These are phyloP conservation scores for Cutaneotrichosporon arboriforme DNA, from an alignment of 1,284 basidiomycete species.

Conservation along the genomic window DNA sequence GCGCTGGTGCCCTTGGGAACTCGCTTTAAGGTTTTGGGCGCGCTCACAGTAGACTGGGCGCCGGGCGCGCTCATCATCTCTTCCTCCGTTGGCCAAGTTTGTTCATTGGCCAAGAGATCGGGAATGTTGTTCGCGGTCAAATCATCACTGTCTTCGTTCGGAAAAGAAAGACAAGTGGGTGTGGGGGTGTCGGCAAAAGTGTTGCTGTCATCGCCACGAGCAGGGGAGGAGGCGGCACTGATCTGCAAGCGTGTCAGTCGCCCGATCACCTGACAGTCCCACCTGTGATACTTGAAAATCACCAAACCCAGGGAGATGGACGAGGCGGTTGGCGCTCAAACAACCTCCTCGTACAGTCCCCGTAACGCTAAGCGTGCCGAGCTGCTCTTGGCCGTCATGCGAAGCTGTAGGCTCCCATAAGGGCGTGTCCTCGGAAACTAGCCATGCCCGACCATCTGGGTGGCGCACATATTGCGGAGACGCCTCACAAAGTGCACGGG, in stretches of 20 bases:
- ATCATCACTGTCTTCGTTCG: constrained; percentile 72
- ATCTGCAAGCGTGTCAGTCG: constrained; percentile 19
- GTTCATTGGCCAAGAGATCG: constrained; percentile 85
- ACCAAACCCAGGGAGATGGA: constrained; percentile 83
- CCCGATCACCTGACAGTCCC: constrained; percentile 21
- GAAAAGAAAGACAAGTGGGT: constrained; percentile 39
- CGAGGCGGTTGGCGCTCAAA: constrained; percentile 75
- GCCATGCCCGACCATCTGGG: constrained; percentile 72
- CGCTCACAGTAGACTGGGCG: constrained; percentile 50
- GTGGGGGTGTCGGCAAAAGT: not conserved
- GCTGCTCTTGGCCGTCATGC: constrained; percentile 23
- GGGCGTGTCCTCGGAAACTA: constrained; percentile 62
- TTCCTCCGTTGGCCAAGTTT: constrained; percentile 98
- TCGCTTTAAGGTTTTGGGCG: constrained; percentile 58
- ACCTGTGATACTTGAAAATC: constrained; percentile 83
- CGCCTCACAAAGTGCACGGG: constrained; percentile 73
- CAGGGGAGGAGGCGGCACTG: constrained; percentile 19
- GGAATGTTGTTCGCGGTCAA: constrained; percentile 80
- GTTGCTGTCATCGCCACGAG: not conserved
- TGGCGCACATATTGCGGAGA: constrained; percentile 56
- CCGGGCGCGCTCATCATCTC: constrained; percentile 62
- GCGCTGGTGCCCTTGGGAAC: constrained; percentile 86
- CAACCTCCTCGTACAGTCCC: constrained; percentile 76
- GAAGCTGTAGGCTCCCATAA: constrained; percentile 53
- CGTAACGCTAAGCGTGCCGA: constrained; percentile 62